Evolutionary conservation across 2,329 filamentous ascomycete species (phyloP).

Genomic region (Scedosporium apiospermum): DNA sequence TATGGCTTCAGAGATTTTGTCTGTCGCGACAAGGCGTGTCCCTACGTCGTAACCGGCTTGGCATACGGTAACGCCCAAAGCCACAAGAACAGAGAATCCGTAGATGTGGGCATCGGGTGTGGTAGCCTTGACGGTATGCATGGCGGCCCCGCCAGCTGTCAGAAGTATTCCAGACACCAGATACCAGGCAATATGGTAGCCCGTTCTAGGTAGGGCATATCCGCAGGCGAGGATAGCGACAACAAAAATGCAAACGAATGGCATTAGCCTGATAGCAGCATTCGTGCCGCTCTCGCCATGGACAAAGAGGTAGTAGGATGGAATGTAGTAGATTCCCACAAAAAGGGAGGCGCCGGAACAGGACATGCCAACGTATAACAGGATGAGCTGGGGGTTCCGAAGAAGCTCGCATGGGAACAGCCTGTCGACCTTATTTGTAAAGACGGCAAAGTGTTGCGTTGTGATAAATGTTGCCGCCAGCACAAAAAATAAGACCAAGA

Average conservation of each 20-base stretch:
- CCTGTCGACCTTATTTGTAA: slow-evolving; percentile 23
- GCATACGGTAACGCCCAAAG: slow-evolving; percentile 16
- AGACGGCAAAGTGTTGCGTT: slow-evolving; percentile 31
- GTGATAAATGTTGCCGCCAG: slow-evolving; percentile 24
- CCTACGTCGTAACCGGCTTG: slow-evolving; percentile 5
- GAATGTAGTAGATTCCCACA: slow-evolving; percentile 12
- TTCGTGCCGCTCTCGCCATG: slow-evolving; percentile 10
- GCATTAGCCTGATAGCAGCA: slow-evolving; percentile 11
- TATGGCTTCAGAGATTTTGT: not conserved
- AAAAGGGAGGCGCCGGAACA: slow-evolving; percentile 9
- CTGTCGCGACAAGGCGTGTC: slow-evolving; percentile 11
- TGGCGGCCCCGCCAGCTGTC: slow-evolving; percentile 8
- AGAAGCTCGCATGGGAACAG: slow-evolving; percentile 21
- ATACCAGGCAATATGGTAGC: slow-evolving; percentile 11
- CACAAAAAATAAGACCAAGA: slow-evolving; percentile 26
- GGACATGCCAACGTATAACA: slow-evolving; percentile 11
- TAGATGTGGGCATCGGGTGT: slow-evolving; percentile 12
- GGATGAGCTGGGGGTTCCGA: slow-evolving; percentile 6
- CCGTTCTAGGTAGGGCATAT: slow-evolving; percentile 10
- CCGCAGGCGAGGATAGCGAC: slow-evolving; percentile 10
- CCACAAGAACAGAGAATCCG: slow-evolving; percentile 11
- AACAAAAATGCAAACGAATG: slow-evolving; percentile 12
- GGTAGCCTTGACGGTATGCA: slow-evolving; percentile 6
- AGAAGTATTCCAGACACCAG: slow-evolving; percentile 9
- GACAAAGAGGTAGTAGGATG: slow-evolving; percentile 13